These are phyloP conservation scores for Ettlia oleoabundans DNA, from an alignment of 139 green algal genomes.

Conservation along the genomic window DNA sequence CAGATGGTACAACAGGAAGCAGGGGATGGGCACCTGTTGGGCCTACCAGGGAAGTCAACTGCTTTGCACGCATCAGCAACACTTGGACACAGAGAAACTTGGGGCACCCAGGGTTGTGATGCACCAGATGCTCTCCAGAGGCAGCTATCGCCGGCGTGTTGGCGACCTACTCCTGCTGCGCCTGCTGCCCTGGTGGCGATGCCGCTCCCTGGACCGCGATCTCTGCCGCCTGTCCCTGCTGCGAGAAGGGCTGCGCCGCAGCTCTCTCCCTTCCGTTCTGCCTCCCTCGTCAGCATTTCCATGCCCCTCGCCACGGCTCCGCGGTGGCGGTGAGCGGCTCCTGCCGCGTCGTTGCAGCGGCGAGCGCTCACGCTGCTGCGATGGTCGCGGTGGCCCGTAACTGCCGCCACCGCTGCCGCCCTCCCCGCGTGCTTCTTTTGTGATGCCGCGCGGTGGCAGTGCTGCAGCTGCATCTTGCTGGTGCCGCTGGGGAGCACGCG, in stretches of 20 bases:
- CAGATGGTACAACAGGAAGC: no score
- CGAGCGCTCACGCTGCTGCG: background rate
- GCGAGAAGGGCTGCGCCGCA: background rate
- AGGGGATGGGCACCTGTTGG: no score
- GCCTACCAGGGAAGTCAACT: no score
- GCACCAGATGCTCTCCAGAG: no score
- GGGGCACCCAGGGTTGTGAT: no score
- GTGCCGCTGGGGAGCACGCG: no score
- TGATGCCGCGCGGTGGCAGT: no score
- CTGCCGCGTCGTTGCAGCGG: background rate
- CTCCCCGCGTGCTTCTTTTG: background rate
- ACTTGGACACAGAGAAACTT: no score
- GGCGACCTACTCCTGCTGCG: conserved; percentile 17
- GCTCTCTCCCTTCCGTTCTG: background rate
- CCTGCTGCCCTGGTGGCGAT: background rate
- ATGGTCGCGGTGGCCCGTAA: no score
- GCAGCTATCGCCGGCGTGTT: background rate
- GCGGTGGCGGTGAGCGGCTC: background rate
- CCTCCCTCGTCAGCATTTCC: background rate
- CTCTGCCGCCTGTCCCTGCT: background rate
- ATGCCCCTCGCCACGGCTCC: background rate
- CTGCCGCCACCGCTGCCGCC: no score
- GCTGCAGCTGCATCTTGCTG: no score
- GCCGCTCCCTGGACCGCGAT: background rate
- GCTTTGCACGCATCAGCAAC: no score